phyloP scores from a whole-genome alignment of 2,329 filamentous ascomycete species.

The Tolypocladium album region DNA sequence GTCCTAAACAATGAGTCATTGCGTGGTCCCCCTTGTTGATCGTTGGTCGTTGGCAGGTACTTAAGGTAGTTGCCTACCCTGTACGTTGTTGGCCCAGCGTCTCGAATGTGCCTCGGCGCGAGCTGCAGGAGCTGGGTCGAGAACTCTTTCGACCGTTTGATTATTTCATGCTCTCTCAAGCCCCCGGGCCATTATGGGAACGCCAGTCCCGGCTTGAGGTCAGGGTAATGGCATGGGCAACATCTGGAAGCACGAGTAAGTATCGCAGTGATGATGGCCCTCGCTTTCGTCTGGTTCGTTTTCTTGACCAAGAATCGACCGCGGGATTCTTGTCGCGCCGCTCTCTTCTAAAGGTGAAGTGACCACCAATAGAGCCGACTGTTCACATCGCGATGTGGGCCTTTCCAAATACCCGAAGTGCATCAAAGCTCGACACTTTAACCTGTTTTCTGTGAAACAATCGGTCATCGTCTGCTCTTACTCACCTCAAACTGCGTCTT shows the following conservation, averaged over 20 bases:
- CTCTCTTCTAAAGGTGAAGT: background rate
- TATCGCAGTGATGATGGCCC: background rate
- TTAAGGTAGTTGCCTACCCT: background rate
- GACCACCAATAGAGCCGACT: background rate
- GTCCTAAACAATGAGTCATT: background rate
- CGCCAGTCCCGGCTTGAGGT: background rate
- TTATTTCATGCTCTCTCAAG: background rate
- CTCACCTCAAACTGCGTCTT: too few relatives aligned
- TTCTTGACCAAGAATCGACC: background rate
- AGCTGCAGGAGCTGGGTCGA: background rate
- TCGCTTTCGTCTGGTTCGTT: background rate
- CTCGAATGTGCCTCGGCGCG: background rate
- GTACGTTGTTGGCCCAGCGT: background rate
- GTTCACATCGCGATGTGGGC: too few relatives aligned
- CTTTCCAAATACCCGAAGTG: background rate
- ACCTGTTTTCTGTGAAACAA: background rate
- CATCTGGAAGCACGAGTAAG: background rate
- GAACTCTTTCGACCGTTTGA: background rate
- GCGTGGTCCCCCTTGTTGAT: background rate
- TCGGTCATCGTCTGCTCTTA: background rate
- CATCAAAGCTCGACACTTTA: background rate
- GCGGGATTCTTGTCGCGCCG: too few relatives aligned
- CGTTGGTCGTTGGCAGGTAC: background rate
- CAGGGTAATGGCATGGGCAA: background rate
- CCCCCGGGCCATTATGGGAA: background rate